Conservation (phyloP, 2,329 filamentous ascomycete genomes). For the Microcyclospora pomicola region DNA sequence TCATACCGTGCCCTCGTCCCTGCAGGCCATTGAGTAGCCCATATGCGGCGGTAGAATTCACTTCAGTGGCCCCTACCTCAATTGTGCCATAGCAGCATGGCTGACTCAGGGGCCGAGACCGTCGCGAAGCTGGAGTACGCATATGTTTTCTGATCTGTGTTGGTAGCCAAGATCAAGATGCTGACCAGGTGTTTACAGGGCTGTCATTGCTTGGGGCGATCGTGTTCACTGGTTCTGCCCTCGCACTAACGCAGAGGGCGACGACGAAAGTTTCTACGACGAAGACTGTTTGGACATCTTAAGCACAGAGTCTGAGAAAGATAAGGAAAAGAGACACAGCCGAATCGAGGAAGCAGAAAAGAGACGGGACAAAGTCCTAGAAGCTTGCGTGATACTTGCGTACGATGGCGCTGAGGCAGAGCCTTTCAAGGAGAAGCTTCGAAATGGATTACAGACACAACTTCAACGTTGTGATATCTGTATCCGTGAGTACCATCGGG, state of each 20-base stretch:
- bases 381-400: slow-evolving; percentile 32
- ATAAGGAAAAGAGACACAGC: slow-evolving; percentile 12
- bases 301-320: slow-evolving; percentile 13
- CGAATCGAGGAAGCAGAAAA: slow-evolving; percentile 27
- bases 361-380: slow-evolving; percentile 28
- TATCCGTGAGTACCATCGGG: slow-evolving; percentile 35
- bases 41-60: no score
- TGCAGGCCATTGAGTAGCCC: no score
- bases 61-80: no score
- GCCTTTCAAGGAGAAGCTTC: slow-evolving; percentile 28
- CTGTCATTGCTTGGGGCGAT: background rate
- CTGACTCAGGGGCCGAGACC: background rate
- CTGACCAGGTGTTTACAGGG: background rate
- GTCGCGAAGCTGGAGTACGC: background rate
- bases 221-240: slow-evolving; percentile 36
- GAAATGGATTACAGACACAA: slow-evolving; percentile 26
- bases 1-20: no score
- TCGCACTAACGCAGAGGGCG: slow-evolving; percentile 24
- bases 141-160: background rate
- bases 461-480: slow-evolving; percentile 37
- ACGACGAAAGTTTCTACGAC: slow-evolving; percentile 25
- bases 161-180: background rate
- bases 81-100: background rate
- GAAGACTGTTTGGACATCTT: slow-evolving; percentile 27
- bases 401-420: slow-evolving; percentile 35